A percentile compares a stretch with the other conserved stretches of the same genome.
These are phyloP conservation scores for Fusarium multiceps DNA, from an alignment of 2,329 filamentous ascomycete genomes.

Conservation along the genomic window DNA sequence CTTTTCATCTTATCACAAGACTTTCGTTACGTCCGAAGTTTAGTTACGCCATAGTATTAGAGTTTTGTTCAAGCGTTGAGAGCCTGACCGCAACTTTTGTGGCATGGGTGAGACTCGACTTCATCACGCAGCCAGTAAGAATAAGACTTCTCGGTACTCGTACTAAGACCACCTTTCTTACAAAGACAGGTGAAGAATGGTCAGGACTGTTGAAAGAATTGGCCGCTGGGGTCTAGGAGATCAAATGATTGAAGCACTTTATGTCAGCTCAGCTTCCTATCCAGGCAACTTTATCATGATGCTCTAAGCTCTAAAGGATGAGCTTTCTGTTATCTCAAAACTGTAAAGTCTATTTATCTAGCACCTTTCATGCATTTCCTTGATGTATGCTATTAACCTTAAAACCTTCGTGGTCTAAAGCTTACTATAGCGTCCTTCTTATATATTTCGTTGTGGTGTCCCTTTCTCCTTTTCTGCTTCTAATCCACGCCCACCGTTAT, in stretches of 20 bases:
- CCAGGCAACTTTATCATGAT: not conserved
- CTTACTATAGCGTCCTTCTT: not conserved
- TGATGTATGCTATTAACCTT: not conserved
- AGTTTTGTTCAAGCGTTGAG: not conserved
- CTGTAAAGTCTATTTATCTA: not conserved
- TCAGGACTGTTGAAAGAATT: not conserved
- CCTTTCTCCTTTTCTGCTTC: not conserved
- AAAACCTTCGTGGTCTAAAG: not conserved
- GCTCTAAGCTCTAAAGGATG: not conserved
- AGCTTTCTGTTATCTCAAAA: not conserved
- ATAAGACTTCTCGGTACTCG: not conserved
- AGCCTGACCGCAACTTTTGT: not conserved
- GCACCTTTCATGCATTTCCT: not conserved
- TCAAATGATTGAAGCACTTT: rapidly evolving
- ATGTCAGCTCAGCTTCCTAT: not conserved
- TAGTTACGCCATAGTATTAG: not conserved
- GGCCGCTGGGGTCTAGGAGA: not conserved
- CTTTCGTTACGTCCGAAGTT: not conserved
- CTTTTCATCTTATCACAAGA: not conserved
- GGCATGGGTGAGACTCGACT: not conserved
- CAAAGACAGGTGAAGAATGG: not conserved
- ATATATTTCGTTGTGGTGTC: not conserved
- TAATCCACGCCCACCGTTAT: not conserved
- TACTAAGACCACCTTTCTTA: not conserved
- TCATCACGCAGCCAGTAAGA: not conserved